These are phyloP conservation scores for Acanthochlamys bracteata DNA, from an alignment of 106 monocot genomes.

Conservation along the genomic window DNA sequence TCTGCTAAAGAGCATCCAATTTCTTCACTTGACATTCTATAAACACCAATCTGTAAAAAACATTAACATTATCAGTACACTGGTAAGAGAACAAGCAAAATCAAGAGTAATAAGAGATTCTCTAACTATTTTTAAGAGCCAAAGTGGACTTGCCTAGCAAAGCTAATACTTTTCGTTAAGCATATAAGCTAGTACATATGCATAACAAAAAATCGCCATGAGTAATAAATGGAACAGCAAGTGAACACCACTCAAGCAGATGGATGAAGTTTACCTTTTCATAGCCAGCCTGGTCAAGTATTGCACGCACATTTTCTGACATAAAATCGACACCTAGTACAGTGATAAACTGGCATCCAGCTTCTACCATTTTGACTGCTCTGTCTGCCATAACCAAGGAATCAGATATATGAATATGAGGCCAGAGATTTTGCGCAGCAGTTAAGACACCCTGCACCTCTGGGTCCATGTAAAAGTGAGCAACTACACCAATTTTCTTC, in stretches of 20 bases:
- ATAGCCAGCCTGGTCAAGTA: constrained; percentile 96
- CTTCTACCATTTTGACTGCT: constrained; percentile 96
- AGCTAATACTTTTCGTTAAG: neutral
- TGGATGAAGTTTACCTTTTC: constrained; percentile 43
- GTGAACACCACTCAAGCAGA: neutral
- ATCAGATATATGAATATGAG: constrained; percentile 96
- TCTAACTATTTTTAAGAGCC: neutral
- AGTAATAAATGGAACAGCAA: neutral
- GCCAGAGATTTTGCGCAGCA: constrained; percentile 84
- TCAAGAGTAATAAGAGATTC: no score
- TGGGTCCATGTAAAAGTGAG: constrained; percentile 99
- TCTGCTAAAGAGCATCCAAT: constrained; percentile 98
- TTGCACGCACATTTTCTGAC: constrained; percentile 97
- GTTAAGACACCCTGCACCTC: constrained; percentile 97
- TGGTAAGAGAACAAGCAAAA: neutral
- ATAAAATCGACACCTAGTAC: constrained; percentile 98
- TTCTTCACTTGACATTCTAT: constrained; percentile 87
- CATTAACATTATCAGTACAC: neutral
- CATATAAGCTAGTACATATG: neutral
- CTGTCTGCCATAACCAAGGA: constrained; percentile 95
- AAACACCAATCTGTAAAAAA: constrained; percentile 72
- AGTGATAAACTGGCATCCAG: constrained; percentile 76
- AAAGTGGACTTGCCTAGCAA: neutral
- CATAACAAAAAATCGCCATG: neutral
- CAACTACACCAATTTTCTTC: constrained; percentile 96